Evolutionary conservation across 176 grass and related monocot species (phyloP).

Genomic region (Cenchrus purpureus): DNA sequence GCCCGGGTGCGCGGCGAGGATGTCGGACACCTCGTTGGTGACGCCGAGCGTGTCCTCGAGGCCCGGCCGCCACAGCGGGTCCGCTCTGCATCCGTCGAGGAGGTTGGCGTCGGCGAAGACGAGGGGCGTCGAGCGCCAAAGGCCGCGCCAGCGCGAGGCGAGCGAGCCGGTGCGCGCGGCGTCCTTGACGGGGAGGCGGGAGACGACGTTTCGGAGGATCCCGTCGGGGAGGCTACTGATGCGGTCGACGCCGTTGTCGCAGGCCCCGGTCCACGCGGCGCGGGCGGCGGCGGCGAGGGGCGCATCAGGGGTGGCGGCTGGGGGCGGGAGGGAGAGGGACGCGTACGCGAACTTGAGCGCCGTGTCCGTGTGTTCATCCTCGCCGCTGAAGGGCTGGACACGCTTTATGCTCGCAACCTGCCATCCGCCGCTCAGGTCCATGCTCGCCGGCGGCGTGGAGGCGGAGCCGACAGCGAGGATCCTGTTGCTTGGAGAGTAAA

Average conservation of each 20-base stretch:
- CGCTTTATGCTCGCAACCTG: neutral
- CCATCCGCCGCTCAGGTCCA: neutral
- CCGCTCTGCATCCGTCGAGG: neutral
- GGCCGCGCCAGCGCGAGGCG: slow-evolving; percentile 4
- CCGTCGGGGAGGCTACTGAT: neutral
- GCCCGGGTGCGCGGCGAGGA: neutral
- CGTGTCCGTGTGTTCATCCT: neutral
- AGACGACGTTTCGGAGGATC: neutral
- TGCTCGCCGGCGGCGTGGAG: slow-evolving; percentile 1
- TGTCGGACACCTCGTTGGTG: neutral
- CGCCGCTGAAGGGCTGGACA: neutral
- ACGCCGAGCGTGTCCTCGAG: neutral
- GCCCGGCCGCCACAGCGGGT: neutral
- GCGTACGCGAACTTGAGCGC: neutral
- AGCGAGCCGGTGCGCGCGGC: neutral
- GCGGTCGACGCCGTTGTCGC: slow-evolving; percentile 16
- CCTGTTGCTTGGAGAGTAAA: neutral
- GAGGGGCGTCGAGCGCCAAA: neutral
- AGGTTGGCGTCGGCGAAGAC: neutral
- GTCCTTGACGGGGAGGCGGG: slow-evolving; percentile 3
- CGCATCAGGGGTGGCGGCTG: neutral
- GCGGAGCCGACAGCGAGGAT: neutral
- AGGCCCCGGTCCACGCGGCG: neutral
- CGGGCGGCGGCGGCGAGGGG: neutral
- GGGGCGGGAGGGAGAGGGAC: neutral